Evolutionary conservation across 768 basidiomycete genomes (phyloP).

Genomic region (Collybia mongolica): DNA sequence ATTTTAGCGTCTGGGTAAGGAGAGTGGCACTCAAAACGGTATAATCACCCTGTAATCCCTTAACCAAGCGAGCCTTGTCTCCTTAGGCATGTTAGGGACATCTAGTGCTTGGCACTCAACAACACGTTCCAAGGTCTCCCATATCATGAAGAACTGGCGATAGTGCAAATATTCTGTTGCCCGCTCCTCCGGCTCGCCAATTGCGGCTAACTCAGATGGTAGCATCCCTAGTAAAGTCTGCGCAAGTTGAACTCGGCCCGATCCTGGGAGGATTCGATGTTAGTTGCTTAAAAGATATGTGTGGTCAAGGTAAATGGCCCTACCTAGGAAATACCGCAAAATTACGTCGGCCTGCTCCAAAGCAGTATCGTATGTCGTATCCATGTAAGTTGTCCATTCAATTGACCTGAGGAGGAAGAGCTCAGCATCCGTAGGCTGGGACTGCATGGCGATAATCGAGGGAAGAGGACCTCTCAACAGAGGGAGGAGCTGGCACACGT

Average conservation of each 20-base stretch:
- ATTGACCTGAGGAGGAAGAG: slow-evolving; percentile 76
- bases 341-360: slow-evolving; percentile 88
- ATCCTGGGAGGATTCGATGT: slow-evolving; percentile 38
- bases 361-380: slow-evolving; percentile 73
- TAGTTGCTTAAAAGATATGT: background rate
- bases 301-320: slow-evolving; percentile 14
- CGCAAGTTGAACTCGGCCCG: slow-evolving; percentile 74
- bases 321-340: slow-evolving; percentile 86
- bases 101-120: slow-evolving; percentile 61
- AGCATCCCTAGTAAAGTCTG: slow-evolving; percentile 56
- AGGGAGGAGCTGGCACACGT: slow-evolving; percentile 45
- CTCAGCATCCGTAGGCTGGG: slow-evolving; percentile 57
- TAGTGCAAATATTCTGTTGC: slow-evolving; percentile 80
- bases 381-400: slow-evolving; percentile 88
- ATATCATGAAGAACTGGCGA: slow-evolving; percentile 73
- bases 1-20: background rate
- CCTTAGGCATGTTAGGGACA: slow-evolving; percentile 54
- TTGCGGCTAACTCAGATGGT: slow-evolving; percentile 59
- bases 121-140: slow-evolving; percentile 64
- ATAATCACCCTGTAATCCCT: slow-evolving; percentile 58
- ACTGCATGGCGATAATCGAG: slow-evolving; percentile 55
- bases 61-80: slow-evolving; percentile 59
- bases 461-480: slow-evolving; percentile 57
- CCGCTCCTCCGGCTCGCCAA: slow-evolving; percentile 67
- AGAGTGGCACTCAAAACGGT: background rate